Evolutionary conservation across 2,329 filamentous ascomycete species (phyloP).

Genomic region (Chlorencoelia australis): DNA sequence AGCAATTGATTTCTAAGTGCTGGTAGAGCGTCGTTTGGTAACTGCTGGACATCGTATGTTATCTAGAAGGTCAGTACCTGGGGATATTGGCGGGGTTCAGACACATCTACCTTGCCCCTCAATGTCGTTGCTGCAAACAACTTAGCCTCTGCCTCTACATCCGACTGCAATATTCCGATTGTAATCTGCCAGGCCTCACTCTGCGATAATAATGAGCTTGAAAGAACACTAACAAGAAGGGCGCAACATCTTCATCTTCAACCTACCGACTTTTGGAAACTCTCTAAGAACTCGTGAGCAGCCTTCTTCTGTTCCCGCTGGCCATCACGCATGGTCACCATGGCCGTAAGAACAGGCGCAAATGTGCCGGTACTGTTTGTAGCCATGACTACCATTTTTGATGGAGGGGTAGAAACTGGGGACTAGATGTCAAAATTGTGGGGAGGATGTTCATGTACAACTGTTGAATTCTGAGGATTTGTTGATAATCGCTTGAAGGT

Average conservation of each 20-base stretch:
- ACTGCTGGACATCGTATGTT: slow-evolving; percentile 87
- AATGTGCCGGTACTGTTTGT: slow-evolving; percentile 58
- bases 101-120: slow-evolving; percentile 76
- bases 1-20: slow-evolving; percentile 78
- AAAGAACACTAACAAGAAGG: slow-evolving; percentile 4
- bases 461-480: too few relatives aligned
- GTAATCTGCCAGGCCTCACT: slow-evolving; percentile 85
- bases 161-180: slow-evolving; percentile 75
- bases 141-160: slow-evolving; percentile 73
- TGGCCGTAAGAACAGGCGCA: slow-evolving; percentile 75
- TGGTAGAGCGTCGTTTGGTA: slow-evolving; percentile 64
- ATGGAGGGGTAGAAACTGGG: slow-evolving; percentile 22
- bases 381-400: slow-evolving; percentile 23
- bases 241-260: slow-evolving; percentile 9
- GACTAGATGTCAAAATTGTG: slow-evolving; percentile 8
- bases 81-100: not conserved
- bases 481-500: too few relatives aligned
- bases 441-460: slow-evolving; percentile 7
- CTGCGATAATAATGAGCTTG: slow-evolving; percentile 35
- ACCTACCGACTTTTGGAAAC: slow-evolving; percentile 95
- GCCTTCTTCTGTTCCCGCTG: slow-evolving; percentile 77
- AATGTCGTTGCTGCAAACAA: slow-evolving; percentile 94
- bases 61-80: slow-evolving; percentile 50
- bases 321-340: slow-evolving; percentile 84
- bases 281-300: slow-evolving; percentile 83